These are phyloP conservation scores for Ilex paraguariensis DNA, from an alignment of 305 asterid genomes.

Conservation along the genomic window DNA sequence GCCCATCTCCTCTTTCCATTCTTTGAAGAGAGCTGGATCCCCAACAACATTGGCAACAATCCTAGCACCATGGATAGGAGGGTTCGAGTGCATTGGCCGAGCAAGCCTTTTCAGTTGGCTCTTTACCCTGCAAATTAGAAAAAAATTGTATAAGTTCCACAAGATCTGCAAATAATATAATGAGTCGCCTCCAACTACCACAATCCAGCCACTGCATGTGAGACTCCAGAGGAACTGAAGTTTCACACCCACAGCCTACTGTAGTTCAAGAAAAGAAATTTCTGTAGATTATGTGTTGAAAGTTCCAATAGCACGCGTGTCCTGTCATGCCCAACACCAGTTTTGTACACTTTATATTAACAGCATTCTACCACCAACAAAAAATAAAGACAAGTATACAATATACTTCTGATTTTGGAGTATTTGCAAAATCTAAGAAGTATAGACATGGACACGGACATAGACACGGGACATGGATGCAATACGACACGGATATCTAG, in stretches of 20 bases:
- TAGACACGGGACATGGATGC: no score
- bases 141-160: background rate
- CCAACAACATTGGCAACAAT: conserved; percentile 94
- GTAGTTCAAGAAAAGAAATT: background rate
- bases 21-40: conserved; percentile 61
- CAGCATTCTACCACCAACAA: background rate
- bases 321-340: no score
- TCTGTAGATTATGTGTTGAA: background rate
- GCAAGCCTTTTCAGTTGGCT: conserved; percentile 95
- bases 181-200: background rate
- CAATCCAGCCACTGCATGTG: no score
- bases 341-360: no score
- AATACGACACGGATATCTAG: no score
- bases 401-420: no score
- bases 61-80: conserved; percentile 93
- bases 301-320: background rate
- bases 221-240: no score
- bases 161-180: no score
- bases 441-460: no score
- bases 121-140: conserved; percentile 55
- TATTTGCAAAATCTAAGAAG: background rate
- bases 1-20: conserved; percentile 96
- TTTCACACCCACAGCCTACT: no score
- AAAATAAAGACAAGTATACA: background rate
- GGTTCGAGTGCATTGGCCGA: conserved; percentile 97